Percentiles rank a stretch among this genome's conserved stretches.
These are phyloP conservation scores for Beta vulgaris DNA, from an alignment of 148 eudicot genomes.

Conservation along the genomic window DNA sequence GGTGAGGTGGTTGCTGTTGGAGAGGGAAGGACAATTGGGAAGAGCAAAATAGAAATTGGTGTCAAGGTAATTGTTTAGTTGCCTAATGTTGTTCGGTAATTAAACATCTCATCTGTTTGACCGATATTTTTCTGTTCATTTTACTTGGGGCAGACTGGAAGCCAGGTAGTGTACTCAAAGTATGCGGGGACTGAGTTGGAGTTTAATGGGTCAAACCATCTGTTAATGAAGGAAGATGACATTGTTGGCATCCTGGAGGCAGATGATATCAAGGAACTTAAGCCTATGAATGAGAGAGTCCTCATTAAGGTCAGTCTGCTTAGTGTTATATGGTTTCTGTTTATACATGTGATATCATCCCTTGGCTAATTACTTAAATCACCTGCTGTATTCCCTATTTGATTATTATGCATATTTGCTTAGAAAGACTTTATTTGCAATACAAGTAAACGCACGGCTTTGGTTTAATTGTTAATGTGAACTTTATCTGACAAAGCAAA, in stretches of 20 bases:
- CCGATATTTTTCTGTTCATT: not conserved
- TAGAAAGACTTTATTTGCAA: not conserved
- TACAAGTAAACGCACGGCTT: too few species aligned
- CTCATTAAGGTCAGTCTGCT: conserved; percentile 62
- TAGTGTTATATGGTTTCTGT: not conserved
- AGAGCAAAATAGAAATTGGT: conserved; percentile 54
- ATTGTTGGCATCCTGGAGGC: conserved; percentile 81
- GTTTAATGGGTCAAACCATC: too few species aligned
- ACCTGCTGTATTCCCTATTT: too few species aligned
- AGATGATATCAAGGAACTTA: conserved; percentile 76
- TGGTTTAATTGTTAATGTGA: too few species aligned
- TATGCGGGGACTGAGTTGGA: too few species aligned
- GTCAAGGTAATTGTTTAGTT: conserved; percentile 48
- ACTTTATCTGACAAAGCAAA: too few species aligned
- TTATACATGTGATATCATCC: not conserved
- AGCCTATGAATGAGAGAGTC: too few species aligned
- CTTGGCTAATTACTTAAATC: too few species aligned
- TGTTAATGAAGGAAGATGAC: conserved; percentile 81
- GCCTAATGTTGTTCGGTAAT: too few species aligned
- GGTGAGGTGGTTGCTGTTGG: conserved; percentile 89
- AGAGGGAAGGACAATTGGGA: conserved; percentile 72
- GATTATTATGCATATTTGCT: not conserved
- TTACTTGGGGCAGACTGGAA: conserved; percentile 48
- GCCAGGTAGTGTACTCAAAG: conserved; percentile 74
- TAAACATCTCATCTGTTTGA: not conserved